A percentile compares a stretch with the other conserved stretches of the same genome.
Conservation (phyloP, 129 eudicot genomes). For the Erigeron canadensis region DNA sequence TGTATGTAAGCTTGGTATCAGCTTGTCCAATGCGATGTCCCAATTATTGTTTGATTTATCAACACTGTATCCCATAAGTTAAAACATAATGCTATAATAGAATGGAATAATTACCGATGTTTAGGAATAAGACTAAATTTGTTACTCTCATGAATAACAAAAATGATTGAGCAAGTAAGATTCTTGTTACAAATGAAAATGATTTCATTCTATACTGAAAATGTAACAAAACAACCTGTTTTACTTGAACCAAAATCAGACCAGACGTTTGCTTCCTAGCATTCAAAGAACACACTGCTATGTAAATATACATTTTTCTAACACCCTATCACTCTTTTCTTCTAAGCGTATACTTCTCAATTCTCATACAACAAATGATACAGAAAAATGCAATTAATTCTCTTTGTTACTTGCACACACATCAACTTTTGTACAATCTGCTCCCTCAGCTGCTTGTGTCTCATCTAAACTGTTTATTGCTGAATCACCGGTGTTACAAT, state of each 20-base stretch:
- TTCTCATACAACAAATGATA: slow-evolving; percentile 23
- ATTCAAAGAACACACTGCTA: slow-evolving; percentile 6
- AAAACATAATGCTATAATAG: not conserved
- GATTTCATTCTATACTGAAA: slow-evolving; percentile 2
- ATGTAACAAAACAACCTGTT: slow-evolving; percentile 1
- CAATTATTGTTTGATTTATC: not conserved
- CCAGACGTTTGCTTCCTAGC: not conserved
- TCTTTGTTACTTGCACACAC: slow-evolving; percentile 17
- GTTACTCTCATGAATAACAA: not conserved
- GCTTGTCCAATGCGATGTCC: too few relatives aligned
- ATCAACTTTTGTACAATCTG: slow-evolving; percentile 33
- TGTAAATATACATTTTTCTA: slow-evolving; percentile 24
- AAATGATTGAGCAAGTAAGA: not conserved
- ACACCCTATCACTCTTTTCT: not conserved
- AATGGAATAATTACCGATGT: not conserved
- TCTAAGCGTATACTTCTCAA: not conserved
- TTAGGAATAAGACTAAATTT: not conserved
- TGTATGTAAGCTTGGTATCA: too few relatives aligned
- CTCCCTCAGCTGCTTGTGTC: slow-evolving; percentile 31
- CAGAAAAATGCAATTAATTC: slow-evolving; percentile 9
- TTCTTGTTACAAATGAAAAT: not conserved
- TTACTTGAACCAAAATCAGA: slow-evolving; percentile 1
- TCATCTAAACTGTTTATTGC: slow-evolving; percentile 24
- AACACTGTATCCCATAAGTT: not conserved
- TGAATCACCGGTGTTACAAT: slow-evolving; percentile 19